Base-by-base conservation (phyloP, 2,329 filamentous ascomycete genomes). In the Pseudogymnoascus verrucosus region DNA sequence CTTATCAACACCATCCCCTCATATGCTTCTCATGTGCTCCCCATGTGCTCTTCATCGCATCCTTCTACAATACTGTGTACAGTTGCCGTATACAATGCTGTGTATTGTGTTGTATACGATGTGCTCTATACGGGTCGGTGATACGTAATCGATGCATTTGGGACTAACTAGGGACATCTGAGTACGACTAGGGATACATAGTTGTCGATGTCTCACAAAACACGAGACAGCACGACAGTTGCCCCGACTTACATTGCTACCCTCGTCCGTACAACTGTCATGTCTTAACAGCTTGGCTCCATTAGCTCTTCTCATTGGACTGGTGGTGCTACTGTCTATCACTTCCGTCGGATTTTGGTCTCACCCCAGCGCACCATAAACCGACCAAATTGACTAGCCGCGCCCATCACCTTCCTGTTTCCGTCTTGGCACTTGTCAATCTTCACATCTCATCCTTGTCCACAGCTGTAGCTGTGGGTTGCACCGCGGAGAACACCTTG, bases 321-420 rank as follows among this genome's bases (percentile, higher is more conserved):
- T 23, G 10, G n/a, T 34, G 5, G 47, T 16, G 19, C 26, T 34
- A 10, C 26, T 57, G 26, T 57, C 14, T 14, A 31, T 19, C 47
- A 31, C 26, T 8, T 57, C n/a, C 4, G 21, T 34, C 2, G n/a
- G 26, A 11, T 57, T 7, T 34, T 19, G 2, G 47, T 57, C 26
- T 51, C 12, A 31, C 26, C 26, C 47, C 47, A 31, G 19, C 19
- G 26, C 47, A 34, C 47, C 21, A 28, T 51, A 28, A 28, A 51
- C 44, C n/a, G 42, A 51, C 44, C 10, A 57, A 34, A 31, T 6
- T 10, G n/a, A 57, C 47, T 34, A 57, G 47, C 10, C 10, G 8
- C 8, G 47, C 26, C 47, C 47, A 57, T 57, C 47, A 57, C 47
- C 47, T 57, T 57, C 47, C 47, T 57, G 47, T 57, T 57, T 57